phyloP scores from a whole-genome alignment of 495 filamentous ascomycete species.

The Lichenothelia convexa region DNA sequence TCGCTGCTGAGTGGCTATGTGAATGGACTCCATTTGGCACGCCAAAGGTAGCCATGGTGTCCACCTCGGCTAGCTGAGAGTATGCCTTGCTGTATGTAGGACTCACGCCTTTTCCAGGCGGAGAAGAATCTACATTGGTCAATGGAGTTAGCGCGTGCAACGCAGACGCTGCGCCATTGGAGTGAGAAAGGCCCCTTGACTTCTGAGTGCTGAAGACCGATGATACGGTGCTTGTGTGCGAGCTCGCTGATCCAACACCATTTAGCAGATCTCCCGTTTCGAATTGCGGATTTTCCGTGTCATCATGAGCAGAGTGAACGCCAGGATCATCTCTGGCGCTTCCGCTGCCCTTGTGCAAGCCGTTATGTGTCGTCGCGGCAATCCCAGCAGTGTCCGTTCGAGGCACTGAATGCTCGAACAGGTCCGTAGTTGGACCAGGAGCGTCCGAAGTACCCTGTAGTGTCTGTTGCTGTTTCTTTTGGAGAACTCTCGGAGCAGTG shows the following conservation, averaged over 20 bases:
- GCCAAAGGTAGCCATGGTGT: slow-evolving; percentile 1
- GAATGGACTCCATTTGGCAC: no score
- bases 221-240: slow-evolving; percentile 42
- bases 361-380: no score
- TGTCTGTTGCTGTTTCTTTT: slow-evolving; percentile 24
- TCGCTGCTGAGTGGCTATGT: slow-evolving; percentile 16
- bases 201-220: slow-evolving; percentile 38
- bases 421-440: no score
- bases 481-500: slow-evolving; percentile 53
- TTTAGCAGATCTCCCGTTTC: slow-evolving; percentile 42
- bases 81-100: slow-evolving; percentile 27
- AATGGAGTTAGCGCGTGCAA: slow-evolving; percentile 51
- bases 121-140: slow-evolving; percentile 60
- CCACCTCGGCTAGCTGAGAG: slow-evolving; percentile 6
- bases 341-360: slow-evolving; percentile 4
- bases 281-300: slow-evolving; percentile 38
- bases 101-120: slow-evolving; percentile 37
- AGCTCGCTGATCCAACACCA: slow-evolving; percentile 47
- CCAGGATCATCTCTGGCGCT: background rate
- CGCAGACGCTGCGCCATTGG: slow-evolving; percentile 27
- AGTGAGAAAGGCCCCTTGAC: slow-evolving; percentile 19
- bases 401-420: no score
- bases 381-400: no score
- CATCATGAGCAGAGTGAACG: slow-evolving; percentile 9
- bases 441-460: slow-evolving; percentile 19